Evolutionary conservation across 352 stramenopile genomes (phyloP), one percentile per base, ranked within the genome.

Genomic region (Pythium chondricola): DNA sequence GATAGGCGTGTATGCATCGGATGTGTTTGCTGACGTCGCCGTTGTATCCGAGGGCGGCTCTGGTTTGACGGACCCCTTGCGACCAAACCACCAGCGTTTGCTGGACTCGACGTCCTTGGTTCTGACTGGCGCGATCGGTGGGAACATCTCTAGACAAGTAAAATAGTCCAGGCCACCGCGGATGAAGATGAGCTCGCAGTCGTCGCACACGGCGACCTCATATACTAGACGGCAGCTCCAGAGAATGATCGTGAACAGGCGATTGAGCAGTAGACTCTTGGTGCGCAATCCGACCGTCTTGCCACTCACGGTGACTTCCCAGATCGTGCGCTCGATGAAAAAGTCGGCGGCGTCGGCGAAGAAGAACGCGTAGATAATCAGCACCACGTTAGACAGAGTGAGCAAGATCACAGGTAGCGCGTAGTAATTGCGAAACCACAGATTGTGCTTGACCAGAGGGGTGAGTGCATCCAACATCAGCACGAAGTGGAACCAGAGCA

Each of bases 81-180:
- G n/a, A n/a, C n/a, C n/a, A n/a, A n/a, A n/a, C n/a, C n/a, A n/a
- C n/a, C n/a, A n/a, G n/a, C n/a, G n/a, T n/a, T n/a, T n/a, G n/a
- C n/a, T n/a, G n/a, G n/a, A n/a, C n/a, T n/a, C n/a, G n/a, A n/a
- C n/a, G n/a, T n/a, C n/a, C n/a, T n/a, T n/a, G n/a, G n/a, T n/a
- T n/a, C n/a, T n/a, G n/a, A n/a, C n/a, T n/a, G n/a, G n/a, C n/a
- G n/a, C n/a, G 30, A 36, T 36, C 13, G 58, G 54, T 2, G 62
- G 58, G 40, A 81, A 72, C n/a, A 65, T 74, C 18, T 81, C 65
- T 25, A 78, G 63, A 2, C 67, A 65, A 14, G 61, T 71, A 29
- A 65, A 69, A 40, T 81, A 81, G 22, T 74, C 59, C 29, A 81
- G 45, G 6, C 43, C 58, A 2, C 70, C 70, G 4, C 65, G 61